Evolutionary conservation across 352 stramenopile species (phyloP).

Genomic region (Phytophthora boehmeriae): DNA sequence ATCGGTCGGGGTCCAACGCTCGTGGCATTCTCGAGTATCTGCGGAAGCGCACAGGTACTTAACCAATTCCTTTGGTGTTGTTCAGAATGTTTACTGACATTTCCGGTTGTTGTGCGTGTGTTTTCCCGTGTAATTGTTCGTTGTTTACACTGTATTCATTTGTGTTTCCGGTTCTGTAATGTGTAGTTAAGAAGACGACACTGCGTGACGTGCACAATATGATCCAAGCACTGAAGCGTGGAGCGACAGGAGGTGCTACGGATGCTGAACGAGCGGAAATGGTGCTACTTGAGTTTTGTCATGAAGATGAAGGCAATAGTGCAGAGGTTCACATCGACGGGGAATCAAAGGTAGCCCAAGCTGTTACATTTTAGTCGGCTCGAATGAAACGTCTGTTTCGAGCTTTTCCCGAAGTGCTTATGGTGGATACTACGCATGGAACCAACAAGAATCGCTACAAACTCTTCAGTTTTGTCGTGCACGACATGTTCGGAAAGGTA

Average conservation of each 20-base stretch:
- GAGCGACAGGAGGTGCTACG: background rate
- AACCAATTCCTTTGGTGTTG: background rate
- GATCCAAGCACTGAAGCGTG: background rate
- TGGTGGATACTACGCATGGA: slow-evolving; percentile 3
- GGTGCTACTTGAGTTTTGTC: slow-evolving; percentile 1
- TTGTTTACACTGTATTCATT: background rate
- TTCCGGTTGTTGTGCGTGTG: background rate
- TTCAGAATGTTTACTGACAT: background rate
- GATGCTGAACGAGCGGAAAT: background rate
- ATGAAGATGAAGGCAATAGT: background rate
- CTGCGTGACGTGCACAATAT: background rate
- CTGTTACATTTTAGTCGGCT: background rate
- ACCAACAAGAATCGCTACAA: slow-evolving; percentile 7
- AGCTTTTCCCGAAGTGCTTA: slow-evolving; percentile 2
- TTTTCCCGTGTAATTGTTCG: background rate
- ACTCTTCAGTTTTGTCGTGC: slow-evolving; percentile 5
- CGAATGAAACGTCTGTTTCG: slow-evolving; percentile 1
- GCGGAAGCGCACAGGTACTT: background rate
- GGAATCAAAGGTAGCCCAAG: background rate
- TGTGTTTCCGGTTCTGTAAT: too few relatives aligned
- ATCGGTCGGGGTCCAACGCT: background rate
- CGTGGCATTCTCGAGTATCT: background rate
- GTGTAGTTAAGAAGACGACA: background rate
- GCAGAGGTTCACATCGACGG: background rate
- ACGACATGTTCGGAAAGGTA: slow-evolving; percentile 4